Evolutionary conservation across 2,329 filamentous ascomycete genomes (phyloP).

Genomic region (Whalleya microplaca): DNA sequence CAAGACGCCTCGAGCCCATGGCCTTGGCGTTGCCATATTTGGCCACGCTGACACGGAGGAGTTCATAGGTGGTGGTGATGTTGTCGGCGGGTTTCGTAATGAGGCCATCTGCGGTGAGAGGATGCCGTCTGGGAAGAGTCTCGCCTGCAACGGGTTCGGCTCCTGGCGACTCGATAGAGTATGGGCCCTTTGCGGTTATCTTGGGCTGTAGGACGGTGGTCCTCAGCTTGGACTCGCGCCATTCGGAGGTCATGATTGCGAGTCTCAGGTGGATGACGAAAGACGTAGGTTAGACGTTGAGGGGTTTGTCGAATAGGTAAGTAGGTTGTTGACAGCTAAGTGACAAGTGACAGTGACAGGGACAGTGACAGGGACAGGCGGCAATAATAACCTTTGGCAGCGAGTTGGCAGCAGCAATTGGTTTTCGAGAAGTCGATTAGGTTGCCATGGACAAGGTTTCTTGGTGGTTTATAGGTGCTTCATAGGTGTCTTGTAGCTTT

Average conservation of each 20-base stretch:
- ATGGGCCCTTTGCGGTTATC: constrained; percentile 64
- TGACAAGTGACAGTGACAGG: neutral
- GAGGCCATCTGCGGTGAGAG: constrained; percentile 64
- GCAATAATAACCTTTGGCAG: neutral
- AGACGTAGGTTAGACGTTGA: neutral
- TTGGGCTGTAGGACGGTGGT: constrained; percentile 43
- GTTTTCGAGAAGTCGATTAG: no score
- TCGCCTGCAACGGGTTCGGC: constrained; percentile 69
- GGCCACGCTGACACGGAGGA: constrained; percentile 68
- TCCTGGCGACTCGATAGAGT: constrained; percentile 69
- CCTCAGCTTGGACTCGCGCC: constrained; percentile 37
- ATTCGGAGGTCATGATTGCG: constrained; percentile 33
- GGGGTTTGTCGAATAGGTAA: neutral
- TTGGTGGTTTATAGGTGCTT: no score
- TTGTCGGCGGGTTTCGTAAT: constrained; percentile 63
- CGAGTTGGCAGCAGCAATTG: neutral
- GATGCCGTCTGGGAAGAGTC: constrained; percentile 73
- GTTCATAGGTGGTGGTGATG: constrained; percentile 75
- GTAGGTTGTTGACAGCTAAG: neutral
- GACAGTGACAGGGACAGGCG: neutral
- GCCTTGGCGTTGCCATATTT: constrained; percentile 68
- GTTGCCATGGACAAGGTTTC: no score
- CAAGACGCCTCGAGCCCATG: constrained; percentile 71
- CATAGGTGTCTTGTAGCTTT: no score
- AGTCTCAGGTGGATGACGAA: neutral